A percentile compares a stretch with the other conserved stretches of the same genome.
phyloP scores from a whole-genome alignment of 495 filamentous ascomycete genomes.

The Halenospora varia region DNA sequence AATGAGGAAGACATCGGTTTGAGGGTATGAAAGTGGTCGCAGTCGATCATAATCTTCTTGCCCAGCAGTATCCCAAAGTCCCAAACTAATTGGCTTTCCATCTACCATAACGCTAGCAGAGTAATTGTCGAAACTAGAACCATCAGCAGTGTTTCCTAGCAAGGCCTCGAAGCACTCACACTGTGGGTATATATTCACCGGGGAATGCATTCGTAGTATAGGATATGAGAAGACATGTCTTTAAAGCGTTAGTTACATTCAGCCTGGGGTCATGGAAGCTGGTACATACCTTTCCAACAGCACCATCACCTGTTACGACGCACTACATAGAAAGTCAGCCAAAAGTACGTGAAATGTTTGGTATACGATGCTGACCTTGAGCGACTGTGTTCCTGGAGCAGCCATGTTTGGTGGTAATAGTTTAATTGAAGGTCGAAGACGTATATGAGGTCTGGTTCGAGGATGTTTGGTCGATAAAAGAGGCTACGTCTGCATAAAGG shows the following conservation, averaged over 20 bases:
- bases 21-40: conserved; percentile 91
- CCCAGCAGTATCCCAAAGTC: conserved; percentile 97
- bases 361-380: conserved; percentile 41
- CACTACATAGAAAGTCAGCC: conserved; percentile 38
- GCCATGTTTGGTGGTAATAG: conserved; percentile 36
- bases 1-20: conserved; percentile 97
- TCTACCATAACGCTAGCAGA: conserved; percentile 98
- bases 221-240: conserved; percentile 99
- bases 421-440: background rate
- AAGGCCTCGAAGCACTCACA: conserved; percentile 57
- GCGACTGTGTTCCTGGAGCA: conserved; percentile 48
- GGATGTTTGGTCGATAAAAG: conserved; percentile 13
- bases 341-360: conserved; percentile 7
- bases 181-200: conserved; percentile 97
- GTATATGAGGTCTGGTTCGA: conserved; percentile 6
- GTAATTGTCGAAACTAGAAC: conserved; percentile 91
- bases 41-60: conserved; percentile 89
- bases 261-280: background rate
- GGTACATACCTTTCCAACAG: conserved; percentile 74
- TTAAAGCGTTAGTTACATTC: conserved; percentile 8
- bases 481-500: conserved; percentile 17
- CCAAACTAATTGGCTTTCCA: conserved; percentile 92
- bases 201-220: conserved; percentile 99
- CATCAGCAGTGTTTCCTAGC: conserved; percentile 21
- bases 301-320: conserved; percentile 97